Evolutionary conservation across 331 rosid genomes (phyloP).

Genomic region (Saraca asoca): DNA sequence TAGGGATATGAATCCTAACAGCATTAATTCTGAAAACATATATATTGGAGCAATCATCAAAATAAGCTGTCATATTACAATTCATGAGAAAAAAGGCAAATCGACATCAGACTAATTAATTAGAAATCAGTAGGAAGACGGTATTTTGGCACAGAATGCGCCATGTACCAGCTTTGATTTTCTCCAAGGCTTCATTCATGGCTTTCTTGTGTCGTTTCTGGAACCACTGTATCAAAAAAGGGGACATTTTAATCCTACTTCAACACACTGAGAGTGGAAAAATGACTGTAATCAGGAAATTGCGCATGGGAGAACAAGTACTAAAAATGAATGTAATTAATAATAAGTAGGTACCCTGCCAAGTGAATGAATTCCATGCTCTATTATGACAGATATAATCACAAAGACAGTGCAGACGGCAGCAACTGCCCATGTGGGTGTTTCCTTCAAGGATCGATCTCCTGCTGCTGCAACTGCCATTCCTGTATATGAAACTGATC

Average conservation of each 20-base stretch:
- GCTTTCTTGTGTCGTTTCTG: conserved; percentile 65
- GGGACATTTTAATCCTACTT: too few relatives aligned
- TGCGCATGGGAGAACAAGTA: too few relatives aligned
- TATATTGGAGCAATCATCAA: neutral
- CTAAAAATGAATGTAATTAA: too few relatives aligned
- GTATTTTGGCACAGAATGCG: too few relatives aligned
- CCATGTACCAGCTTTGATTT: conserved; percentile 60
- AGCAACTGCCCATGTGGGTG: conserved; percentile 84
- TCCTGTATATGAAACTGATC: neutral
- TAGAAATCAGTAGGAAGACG: too few relatives aligned
- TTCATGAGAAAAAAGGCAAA: too few relatives aligned
- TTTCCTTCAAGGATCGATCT: conserved; percentile 53
- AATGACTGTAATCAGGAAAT: too few relatives aligned
- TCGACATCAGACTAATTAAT: too few relatives aligned
- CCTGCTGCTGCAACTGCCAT: conserved; percentile 39
- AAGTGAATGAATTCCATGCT: conserved; percentile 61
- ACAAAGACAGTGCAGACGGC: conserved; percentile 55
- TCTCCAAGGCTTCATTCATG: conserved; percentile 74
- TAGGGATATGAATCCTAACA: conserved; percentile 69
- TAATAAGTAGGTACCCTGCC: conserved; percentile 59
- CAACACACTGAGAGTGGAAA: too few relatives aligned
- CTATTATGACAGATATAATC: conserved; percentile 56
- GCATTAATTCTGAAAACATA: conserved; percentile 60
- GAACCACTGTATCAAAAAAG: conserved; percentile 51
- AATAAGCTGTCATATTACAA: too few relatives aligned